A percentile compares a stretch with the other conserved stretches of the same genome.
Evolutionary conservation across 2,329 filamentous ascomycete species (phyloP).

Genomic region (Apiospora arundinis): DNA sequence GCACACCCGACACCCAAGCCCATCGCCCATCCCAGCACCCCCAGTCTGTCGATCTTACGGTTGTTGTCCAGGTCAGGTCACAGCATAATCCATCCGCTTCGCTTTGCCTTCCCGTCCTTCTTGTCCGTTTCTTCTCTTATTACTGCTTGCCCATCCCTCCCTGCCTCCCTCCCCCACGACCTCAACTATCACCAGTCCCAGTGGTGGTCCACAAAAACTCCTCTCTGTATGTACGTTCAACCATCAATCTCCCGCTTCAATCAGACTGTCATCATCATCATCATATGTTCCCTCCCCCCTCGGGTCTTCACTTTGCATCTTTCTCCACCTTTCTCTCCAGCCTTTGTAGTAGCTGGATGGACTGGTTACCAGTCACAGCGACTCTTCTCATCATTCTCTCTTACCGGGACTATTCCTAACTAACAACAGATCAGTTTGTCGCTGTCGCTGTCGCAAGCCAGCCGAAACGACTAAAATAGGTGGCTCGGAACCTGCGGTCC

Average conservation of each 20-base stretch:
- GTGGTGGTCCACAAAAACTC: conserved; percentile 20
- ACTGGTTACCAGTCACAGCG: neutral
- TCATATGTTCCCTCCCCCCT: conserved; percentile 13
- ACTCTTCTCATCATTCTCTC: neutral
- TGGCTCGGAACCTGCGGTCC: neutral
- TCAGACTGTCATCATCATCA: conserved; percentile 18
- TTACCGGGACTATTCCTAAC: neutral
- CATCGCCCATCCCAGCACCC: conserved; percentile 11
- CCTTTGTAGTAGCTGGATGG: neutral
- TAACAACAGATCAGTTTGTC: conserved; percentile 5
- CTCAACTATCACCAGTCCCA: neutral
- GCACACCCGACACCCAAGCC: conserved; percentile 10
- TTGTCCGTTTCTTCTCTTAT: conserved; percentile 8
- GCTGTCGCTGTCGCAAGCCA: conserved; percentile 10
- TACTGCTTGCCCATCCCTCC: conserved; percentile 13
- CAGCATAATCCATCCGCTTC: conserved; percentile 8
- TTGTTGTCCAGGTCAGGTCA: conserved; percentile 10
- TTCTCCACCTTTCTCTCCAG: conserved; percentile 21
- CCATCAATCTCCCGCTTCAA: conserved; percentile 1
- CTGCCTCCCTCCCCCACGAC: conserved; percentile 15
- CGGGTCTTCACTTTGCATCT: conserved; percentile 7
- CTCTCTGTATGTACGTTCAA: conserved; percentile 11
- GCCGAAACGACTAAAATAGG: neutral
- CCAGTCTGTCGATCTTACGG: conserved; percentile 18
- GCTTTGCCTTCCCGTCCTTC: conserved; percentile 5